Percentiles rank a stretch among this genome's conserved stretches.
phyloP scores from a whole-genome alignment of 768 basidiomycete genomes.

The Boletus speciosus region DNA sequence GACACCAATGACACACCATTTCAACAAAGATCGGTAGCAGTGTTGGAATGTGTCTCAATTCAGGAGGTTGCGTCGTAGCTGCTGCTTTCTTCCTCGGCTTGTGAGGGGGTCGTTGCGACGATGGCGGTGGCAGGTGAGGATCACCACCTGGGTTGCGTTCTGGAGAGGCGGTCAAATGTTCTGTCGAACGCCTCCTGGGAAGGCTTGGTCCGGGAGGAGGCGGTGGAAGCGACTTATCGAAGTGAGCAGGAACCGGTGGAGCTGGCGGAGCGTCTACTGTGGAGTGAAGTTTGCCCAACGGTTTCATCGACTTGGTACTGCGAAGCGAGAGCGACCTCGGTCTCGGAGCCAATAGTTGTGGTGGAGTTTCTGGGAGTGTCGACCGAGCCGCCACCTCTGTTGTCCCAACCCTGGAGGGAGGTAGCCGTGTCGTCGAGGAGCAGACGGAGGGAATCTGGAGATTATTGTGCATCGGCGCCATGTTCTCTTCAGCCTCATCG shows the following conservation, averaged over 20 bases:
- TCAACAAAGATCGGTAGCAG: slow-evolving; percentile 88
- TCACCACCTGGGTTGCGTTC: background rate
- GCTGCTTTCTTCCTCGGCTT: slow-evolving; percentile 43
- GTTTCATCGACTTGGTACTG: slow-evolving; percentile 45
- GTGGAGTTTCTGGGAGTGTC: background rate
- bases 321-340: slow-evolving; percentile 45
- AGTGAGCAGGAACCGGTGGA: slow-evolving; percentile 33
- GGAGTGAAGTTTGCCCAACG: slow-evolving; percentile 17
- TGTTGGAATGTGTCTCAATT: slow-evolving; percentile 72
- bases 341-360: slow-evolving; percentile 7
- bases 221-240: slow-evolving; percentile 45
- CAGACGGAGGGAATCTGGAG: background rate
- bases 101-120: slow-evolving; percentile 12
- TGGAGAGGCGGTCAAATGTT: background rate
- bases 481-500: slow-evolving; percentile 10
- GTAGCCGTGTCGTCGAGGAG: background rate
- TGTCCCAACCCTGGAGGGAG: slow-evolving; percentile 1
- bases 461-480: background rate
- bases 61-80: slow-evolving; percentile 62
- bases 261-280: slow-evolving; percentile 39
- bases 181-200: slow-evolving; percentile 17
- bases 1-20: slow-evolving; percentile 54
- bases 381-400: background rate
- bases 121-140: slow-evolving; percentile 4
- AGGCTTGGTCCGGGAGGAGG: slow-evolving; percentile 18